phyloP scores from a whole-genome alignment of 73 alveolate species.

The Stentor coeruleus region DNA sequence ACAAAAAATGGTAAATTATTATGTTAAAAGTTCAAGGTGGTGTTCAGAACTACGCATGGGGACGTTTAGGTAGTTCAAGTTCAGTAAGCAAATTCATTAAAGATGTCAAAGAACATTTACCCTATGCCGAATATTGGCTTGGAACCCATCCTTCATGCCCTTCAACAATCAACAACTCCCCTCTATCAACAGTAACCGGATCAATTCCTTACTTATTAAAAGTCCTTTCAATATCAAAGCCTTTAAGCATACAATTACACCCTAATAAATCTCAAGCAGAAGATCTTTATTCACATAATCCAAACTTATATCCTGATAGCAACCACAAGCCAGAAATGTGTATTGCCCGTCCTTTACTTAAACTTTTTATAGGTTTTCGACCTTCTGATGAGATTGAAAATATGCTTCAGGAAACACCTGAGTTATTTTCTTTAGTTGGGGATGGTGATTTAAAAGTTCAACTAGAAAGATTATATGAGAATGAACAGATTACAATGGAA shows the following conservation, averaged over 20 bases:
- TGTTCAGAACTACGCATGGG: neutral
- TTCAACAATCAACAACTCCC: slow-evolving; percentile 54
- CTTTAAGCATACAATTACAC: slow-evolving; percentile 96
- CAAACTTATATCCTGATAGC: slow-evolving; percentile 94
- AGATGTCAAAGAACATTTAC: neutral
- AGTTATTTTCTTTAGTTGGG: neutral
- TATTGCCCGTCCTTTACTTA: slow-evolving; percentile 92
- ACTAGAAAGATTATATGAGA: neutral
- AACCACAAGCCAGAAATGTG: slow-evolving; percentile 99
- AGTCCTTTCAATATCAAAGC: slow-evolving; percentile 88
- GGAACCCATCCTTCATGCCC: slow-evolving; percentile 98
- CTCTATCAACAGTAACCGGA: slow-evolving; percentile 34
- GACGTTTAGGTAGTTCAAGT: neutral
- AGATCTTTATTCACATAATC: slow-evolving; percentile 72
- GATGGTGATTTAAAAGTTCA: neutral
- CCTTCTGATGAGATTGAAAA: slow-evolving; percentile 42
- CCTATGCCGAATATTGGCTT: slow-evolving; percentile 99
- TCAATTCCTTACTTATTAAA: slow-evolving; percentile 89
- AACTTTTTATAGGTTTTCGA: slow-evolving; percentile 84
- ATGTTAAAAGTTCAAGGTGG: neutral
- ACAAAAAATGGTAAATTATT: neutral
- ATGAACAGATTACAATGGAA: slow-evolving; percentile 6
- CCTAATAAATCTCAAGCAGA: slow-evolving; percentile 93
- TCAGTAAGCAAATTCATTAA: neutral
- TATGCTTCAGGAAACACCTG: slow-evolving; percentile 10